Conservation (phyloP, 1,139 yeast genomes). For the Yamadazyma triangularis region DNA sequence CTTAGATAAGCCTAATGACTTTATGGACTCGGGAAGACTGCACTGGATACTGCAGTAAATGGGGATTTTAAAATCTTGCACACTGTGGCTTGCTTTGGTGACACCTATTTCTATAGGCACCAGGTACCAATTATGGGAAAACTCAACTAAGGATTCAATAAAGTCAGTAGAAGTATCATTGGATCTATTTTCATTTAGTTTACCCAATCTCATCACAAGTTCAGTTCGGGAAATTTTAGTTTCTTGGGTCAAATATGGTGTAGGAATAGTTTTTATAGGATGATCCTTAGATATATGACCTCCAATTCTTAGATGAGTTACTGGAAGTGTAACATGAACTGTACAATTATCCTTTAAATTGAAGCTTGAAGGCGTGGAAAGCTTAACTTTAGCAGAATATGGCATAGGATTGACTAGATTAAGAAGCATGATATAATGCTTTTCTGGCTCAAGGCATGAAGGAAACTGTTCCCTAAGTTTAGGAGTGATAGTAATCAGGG, state of each 20-base stretch:
- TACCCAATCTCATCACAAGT: conserved; percentile 24
- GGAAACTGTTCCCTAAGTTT: conserved; percentile 6
- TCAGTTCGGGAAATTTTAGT: conserved; percentile 31
- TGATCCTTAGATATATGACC: conserved; percentile 10
- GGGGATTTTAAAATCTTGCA: conserved; percentile 19
- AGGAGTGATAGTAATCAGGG: conserved; percentile 17
- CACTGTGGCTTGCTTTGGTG: not conserved
- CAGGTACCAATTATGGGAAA: conserved; percentile 32
- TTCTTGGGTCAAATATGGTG: conserved; percentile 25
- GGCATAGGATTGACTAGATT: conserved; percentile 29
- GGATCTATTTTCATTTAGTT: conserved; percentile 4
- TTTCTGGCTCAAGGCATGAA: conserved; percentile 7
- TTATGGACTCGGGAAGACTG: conserved; percentile 20
- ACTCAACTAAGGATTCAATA: conserved; percentile 16
- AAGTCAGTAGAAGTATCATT: conserved; percentile 17
- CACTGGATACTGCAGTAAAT: conserved; percentile 24
- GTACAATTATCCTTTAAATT: conserved; percentile 1
- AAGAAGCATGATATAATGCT: conserved; percentile 17
- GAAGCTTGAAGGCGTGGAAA: conserved; percentile 12
- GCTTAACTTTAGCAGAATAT: conserved; percentile 7
- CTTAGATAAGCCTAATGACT: conserved; percentile 14
- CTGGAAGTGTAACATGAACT: conserved; percentile 21
- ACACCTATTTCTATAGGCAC: conserved; percentile 23
- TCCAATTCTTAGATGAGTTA: conserved; percentile 17
- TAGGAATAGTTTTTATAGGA: conserved; percentile 21